These are phyloP conservation scores for Phytophthora pinifolia DNA, from an alignment of 352 stramenopile genomes.

Conservation along the genomic window DNA sequence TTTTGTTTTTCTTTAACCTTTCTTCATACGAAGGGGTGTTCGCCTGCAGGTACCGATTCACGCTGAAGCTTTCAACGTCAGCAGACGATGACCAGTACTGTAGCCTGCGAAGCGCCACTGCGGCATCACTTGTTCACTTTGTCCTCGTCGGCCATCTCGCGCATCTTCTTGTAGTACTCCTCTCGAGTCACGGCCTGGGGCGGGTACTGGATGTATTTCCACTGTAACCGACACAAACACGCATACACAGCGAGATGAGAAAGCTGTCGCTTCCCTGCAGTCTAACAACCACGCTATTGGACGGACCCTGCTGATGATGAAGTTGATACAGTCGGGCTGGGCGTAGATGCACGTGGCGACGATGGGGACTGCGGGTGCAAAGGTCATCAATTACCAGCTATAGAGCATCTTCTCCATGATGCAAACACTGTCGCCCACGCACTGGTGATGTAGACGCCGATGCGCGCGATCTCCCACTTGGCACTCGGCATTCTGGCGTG, in stretches of 20 bases:
- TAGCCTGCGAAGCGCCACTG: background rate
- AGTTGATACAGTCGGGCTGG: constrained; percentile 84
- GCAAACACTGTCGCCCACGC: constrained; percentile 8
- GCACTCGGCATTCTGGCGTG: constrained; percentile 52
- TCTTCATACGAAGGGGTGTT: constrained; percentile 15
- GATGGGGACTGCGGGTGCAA: constrained; percentile 54
- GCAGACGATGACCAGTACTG: background rate
- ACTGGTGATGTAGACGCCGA: constrained; percentile 76
- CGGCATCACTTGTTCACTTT: constrained; percentile 20
- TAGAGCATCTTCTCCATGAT: background rate
- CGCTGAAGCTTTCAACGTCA: background rate
- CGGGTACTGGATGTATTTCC: constrained; percentile 88
- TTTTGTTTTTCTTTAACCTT: constrained; percentile 22
- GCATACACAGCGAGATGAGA: background rate
- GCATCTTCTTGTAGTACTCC: constrained; percentile 77
- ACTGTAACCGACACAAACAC: constrained; percentile 34
- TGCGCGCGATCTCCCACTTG: constrained; percentile 65
- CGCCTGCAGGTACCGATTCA: constrained; percentile 1
- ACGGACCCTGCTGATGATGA: constrained; percentile 64
- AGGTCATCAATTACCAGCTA: constrained; percentile 1
- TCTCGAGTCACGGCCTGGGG: constrained; percentile 74
- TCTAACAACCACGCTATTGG: no score
- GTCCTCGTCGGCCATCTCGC: constrained; percentile 63
- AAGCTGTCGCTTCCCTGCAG: background rate
- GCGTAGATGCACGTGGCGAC: constrained; percentile 83